Conservation (phyloP, 495 filamentous ascomycete genomes). For the Aspergillus asperescens region DNA sequence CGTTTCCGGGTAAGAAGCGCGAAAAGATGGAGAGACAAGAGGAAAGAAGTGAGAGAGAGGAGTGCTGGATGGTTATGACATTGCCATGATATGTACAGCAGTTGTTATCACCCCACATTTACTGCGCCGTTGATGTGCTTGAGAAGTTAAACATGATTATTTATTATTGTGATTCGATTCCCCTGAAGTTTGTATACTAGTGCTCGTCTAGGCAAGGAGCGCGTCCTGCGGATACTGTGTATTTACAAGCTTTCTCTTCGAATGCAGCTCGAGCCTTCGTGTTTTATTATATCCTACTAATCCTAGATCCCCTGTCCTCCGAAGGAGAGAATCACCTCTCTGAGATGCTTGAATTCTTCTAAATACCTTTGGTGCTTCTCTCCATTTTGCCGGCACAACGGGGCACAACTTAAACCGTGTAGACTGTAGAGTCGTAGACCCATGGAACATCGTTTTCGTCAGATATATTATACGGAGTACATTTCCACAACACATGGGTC, state of each 20-base stretch:
- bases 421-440: too few relatives aligned
- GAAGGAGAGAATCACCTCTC: not conserved
- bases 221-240: not conserved
- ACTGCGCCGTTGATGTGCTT: not conserved
- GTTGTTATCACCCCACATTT: conserved; percentile 12
- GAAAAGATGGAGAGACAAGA: not conserved
- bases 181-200: conserved; percentile 15
- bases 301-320: not conserved
- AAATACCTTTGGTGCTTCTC: too few relatives aligned
- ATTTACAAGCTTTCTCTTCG: not conserved
- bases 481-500: not conserved
- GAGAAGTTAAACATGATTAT: not conserved
- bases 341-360: too few relatives aligned
- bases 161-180: conserved; percentile 5
- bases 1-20: not conserved
- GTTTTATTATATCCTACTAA: not conserved
- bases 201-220: conserved; percentile 1
- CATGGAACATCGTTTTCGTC: too few relatives aligned
- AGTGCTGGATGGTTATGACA: not conserved
- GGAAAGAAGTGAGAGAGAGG: not conserved
- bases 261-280: not conserved
- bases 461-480: too few relatives aligned
- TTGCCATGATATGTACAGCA: not conserved
- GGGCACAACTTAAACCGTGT: too few relatives aligned
- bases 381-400: too few relatives aligned